These are phyloP conservation scores for Diospyros lotus DNA, from an alignment of 148 eudicot species.

Conservation along the genomic window DNA sequence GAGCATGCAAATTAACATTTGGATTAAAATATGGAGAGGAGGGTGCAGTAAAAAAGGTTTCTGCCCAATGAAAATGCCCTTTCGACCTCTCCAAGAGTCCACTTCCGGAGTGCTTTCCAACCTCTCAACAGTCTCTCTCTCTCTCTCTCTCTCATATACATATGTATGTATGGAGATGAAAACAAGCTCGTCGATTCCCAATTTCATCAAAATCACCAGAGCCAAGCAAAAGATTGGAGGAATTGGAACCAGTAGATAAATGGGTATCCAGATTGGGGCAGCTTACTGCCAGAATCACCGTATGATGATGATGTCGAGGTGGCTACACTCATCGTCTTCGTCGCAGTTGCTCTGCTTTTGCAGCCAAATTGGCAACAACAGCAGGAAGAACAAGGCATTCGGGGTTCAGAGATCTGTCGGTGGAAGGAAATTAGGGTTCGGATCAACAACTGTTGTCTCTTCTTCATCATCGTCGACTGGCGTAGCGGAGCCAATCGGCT, in stretches of 20 bases:
- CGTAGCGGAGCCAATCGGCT: slow-evolving; percentile 30
- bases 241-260: neutral
- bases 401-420: neutral
- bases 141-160: neutral
- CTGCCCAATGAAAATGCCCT: slow-evolving; percentile 21
- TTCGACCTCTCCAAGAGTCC: slow-evolving; percentile 21
- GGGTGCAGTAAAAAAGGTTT: too few species aligned
- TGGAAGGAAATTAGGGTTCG: slow-evolving; percentile 11
- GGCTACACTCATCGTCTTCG: slow-evolving; percentile 3
- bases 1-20: too few species aligned
- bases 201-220: too few species aligned
- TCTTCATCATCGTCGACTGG: slow-evolving; percentile 7
- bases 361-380: neutral
- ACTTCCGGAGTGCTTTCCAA: neutral
- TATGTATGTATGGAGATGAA: neutral
- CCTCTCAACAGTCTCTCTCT: slow-evolving; percentile 1
- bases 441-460: slow-evolving; percentile 9
- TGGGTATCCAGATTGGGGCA: slow-evolving; percentile 13
- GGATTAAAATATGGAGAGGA: too few species aligned
- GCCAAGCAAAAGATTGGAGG: neutral
- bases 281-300: neutral
- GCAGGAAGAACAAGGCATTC: neutral
- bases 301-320: too few species aligned
- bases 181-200: neutral
- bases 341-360: neutral